phyloP scores from a whole-genome alignment of 2,329 filamentous ascomycete genomes.

The Scleromitrula shiraiana region DNA sequence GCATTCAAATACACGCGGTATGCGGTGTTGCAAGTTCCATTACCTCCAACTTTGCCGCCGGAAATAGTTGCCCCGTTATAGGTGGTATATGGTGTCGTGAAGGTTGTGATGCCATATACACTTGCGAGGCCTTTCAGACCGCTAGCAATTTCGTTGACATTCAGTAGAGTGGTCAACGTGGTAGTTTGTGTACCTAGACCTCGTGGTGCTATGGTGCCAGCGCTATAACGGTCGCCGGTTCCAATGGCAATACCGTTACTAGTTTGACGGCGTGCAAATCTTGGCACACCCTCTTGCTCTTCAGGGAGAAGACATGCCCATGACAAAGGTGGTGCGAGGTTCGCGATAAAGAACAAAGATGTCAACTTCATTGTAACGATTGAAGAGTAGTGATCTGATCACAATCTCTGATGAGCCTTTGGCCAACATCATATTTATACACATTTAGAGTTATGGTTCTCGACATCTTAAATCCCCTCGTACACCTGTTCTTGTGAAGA shows the following conservation, averaged over 20 bases:
- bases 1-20: conserved; percentile 46
- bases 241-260: conserved; percentile 31
- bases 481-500: not conserved
- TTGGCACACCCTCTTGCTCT: conserved; percentile 26
- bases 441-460: not conserved
- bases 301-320: conserved; percentile 33
- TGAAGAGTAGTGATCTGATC: not conserved
- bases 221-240: conserved; percentile 36
- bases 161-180: conserved; percentile 35
- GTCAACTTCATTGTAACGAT: conserved; percentile 17
- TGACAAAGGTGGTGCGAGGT: conserved; percentile 14
- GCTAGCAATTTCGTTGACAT: conserved; percentile 34
- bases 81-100: conserved; percentile 36
- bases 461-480: not conserved
- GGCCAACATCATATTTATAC: not conserved
- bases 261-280: conserved; percentile 14
- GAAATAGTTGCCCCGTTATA: conserved; percentile 34
- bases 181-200: conserved; percentile 35
- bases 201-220: conserved; percentile 34
- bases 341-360: conserved; percentile 12
- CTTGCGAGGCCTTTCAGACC: conserved; percentile 35
- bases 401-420: not conserved
- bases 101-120: conserved; percentile 33
- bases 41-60: conserved; percentile 37
- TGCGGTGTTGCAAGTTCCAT: conserved; percentile 33